phyloP scores from a whole-genome alignment of 768 basidiomycete species.

The Lactarius tabidus region DNA sequence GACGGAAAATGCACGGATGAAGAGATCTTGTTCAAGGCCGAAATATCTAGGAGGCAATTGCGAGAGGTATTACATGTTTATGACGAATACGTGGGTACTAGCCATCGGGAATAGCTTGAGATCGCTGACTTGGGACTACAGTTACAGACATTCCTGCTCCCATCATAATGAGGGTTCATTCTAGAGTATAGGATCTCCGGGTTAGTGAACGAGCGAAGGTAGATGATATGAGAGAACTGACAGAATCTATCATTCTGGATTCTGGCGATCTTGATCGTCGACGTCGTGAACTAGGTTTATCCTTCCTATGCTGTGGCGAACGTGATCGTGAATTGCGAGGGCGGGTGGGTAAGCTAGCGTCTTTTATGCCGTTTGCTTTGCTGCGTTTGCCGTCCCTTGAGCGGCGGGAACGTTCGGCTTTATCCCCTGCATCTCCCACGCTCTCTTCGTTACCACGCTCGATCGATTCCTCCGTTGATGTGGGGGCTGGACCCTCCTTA shows the following conservation, averaged over 20 bases:
- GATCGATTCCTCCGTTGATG: not conserved
- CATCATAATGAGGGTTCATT: slow-evolving; percentile 30
- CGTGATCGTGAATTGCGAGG: slow-evolving; percentile 21
- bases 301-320: slow-evolving; percentile 20
- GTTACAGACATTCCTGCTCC: slow-evolving; percentile 46
- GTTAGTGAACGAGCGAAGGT: not conserved
- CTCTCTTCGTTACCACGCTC: not conserved
- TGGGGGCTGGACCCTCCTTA: slow-evolving; percentile 35
- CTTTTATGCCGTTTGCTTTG: slow-evolving; percentile 1
- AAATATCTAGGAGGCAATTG: slow-evolving; percentile 79
- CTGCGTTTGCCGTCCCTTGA: not conserved
- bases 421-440: not conserved
- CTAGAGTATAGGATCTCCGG: not conserved
- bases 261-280: slow-evolving; percentile 12
- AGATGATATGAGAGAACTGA: not conserved
- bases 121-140: slow-evolving; percentile 23
- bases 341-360: not conserved
- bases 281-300: slow-evolving; percentile 1
- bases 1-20: slow-evolving; percentile 90
- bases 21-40: slow-evolving; percentile 87
- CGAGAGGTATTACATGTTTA: slow-evolving; percentile 81
- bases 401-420: slow-evolving; percentile 1
- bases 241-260: not conserved
- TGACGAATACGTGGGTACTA: slow-evolving; percentile 73
- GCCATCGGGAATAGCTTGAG: not conserved